phyloP scores from a whole-genome alignment of 176 grass and related monocot genomes.

The Hyparrhenia diplandra region DNA sequence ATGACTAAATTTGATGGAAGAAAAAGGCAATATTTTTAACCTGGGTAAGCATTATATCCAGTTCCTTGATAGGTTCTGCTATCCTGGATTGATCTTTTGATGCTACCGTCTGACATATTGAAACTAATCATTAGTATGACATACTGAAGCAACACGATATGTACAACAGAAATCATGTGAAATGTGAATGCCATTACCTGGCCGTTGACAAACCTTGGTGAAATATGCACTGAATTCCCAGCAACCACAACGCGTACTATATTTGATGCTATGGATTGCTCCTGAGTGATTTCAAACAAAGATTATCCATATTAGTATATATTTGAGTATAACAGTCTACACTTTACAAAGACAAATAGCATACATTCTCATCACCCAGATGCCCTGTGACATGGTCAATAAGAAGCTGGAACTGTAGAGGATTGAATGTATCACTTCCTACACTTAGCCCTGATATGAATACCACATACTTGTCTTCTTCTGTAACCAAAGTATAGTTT shows the following conservation, averaged over 20 bases:
- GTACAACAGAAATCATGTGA: neutral
- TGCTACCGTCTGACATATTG: conserved; percentile 58
- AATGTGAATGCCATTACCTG: conserved; percentile 54
- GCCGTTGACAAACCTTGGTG: conserved; percentile 62
- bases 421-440: conserved; percentile 71
- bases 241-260: conserved; percentile 80
- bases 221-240: conserved; percentile 83
- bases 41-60: conserved; percentile 98
- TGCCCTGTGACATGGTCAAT: conserved; percentile 95
- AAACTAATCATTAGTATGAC: neutral
- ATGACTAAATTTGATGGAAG: conserved; percentile 7
- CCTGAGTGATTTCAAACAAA: conserved; percentile 41
- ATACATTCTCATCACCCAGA: conserved; percentile 96
- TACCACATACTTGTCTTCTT: conserved; percentile 89
- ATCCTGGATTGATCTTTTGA: conserved; percentile 83
- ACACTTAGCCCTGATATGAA: conserved; percentile 81
- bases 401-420: conserved; percentile 97
- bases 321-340: neutral
- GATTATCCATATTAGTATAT: neutral
- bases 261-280: conserved; percentile 83
- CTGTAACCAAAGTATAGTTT: conserved; percentile 46
- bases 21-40: conserved; percentile 35
- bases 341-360: conserved; percentile 33
- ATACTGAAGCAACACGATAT: neutral
- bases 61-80: conserved; percentile 89